Evolutionary conservation across 2,329 filamentous ascomycete species (phyloP).

Genomic region (Colletotrichum plurivorum): DNA sequence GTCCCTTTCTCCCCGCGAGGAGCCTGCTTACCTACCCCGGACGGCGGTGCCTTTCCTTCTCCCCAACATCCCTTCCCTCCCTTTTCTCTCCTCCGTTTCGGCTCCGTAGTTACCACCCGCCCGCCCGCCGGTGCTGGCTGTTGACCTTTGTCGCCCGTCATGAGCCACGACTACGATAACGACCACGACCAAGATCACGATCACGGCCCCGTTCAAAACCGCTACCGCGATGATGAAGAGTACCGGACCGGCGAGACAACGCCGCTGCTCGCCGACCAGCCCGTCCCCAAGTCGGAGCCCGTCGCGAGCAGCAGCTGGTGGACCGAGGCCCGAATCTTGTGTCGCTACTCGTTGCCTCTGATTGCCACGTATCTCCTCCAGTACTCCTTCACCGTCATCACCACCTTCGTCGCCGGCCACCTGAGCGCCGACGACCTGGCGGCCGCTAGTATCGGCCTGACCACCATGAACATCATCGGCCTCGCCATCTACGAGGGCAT

Average conservation of each 20-base stretch:
- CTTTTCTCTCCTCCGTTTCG: constrained; percentile 4
- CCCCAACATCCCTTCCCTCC: not conserved
- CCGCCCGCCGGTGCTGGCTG: not conserved
- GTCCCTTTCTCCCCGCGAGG: not conserved
- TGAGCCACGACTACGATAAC: constrained; percentile 7
- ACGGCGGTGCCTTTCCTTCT: not conserved
- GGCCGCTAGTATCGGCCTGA: constrained; percentile 65
- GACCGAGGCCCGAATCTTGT: constrained; percentile 37
- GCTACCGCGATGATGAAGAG: constrained; percentile 20
- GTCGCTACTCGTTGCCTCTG: constrained; percentile 60
- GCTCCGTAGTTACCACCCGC: constrained; percentile 10
- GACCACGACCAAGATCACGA: too few species aligned
- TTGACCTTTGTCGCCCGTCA: constrained; percentile 14
- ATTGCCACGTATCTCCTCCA: constrained; percentile 65
- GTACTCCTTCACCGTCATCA: constrained; percentile 66
- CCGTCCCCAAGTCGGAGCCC: constrained; percentile 30
- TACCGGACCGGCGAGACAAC: constrained; percentile 33
- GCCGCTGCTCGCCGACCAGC: constrained; percentile 36
- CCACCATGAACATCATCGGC: constrained; percentile 68
- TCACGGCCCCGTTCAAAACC: not conserved
- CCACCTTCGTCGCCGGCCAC: constrained; percentile 66
- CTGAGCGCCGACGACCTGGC: constrained; percentile 66
- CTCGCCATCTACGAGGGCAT: constrained; percentile 66
- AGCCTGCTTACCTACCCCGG: too few species aligned
- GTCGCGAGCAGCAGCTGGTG: constrained; percentile 10